phyloP scores from a whole-genome alignment of 352 stramenopile genomes.

The Aphanomyces astaci region DNA sequence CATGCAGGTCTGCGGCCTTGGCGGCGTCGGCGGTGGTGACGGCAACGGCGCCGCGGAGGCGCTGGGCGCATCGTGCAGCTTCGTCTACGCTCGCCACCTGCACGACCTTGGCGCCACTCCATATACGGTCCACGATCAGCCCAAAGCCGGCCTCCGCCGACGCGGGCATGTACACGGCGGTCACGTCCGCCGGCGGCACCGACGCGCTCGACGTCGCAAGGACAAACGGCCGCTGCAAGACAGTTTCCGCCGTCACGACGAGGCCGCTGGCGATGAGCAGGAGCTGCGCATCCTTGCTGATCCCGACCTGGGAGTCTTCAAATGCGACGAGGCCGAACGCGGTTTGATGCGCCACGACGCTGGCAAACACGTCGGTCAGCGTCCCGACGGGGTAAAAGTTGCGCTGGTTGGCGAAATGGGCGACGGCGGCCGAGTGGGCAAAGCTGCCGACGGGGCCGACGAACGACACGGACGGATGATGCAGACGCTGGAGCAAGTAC shows the following conservation, averaged over 20 bases:
- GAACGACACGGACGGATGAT: conserved; percentile 69
- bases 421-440: conserved; percentile 61
- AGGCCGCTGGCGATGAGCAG: conserved; percentile 60
- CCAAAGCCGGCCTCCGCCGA: conserved; percentile 49
- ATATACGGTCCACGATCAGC: conserved; percentile 56
- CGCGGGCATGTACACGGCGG: conserved; percentile 46
- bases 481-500: conserved; percentile 78
- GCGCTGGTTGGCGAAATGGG: conserved; percentile 39
- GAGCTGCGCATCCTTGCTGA: conserved; percentile 82
- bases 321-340: conserved; percentile 82
- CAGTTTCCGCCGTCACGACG: conserved; percentile 69
- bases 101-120: conserved; percentile 62
- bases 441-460: conserved; percentile 63
- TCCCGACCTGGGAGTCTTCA: conserved; percentile 73
- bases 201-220: conserved; percentile 51
- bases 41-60: conserved; percentile 19
- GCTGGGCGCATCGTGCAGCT: conserved; percentile 34
- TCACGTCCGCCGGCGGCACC: conserved; percentile 34
- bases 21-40: conserved; percentile 24
- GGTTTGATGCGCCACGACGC: conserved; percentile 69
- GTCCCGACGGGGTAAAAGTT: conserved; percentile 52
- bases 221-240: conserved; percentile 59
- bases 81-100: conserved; percentile 56
- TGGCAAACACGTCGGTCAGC: conserved; percentile 69
- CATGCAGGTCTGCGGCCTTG: conserved; percentile 19